phyloP scores from a whole-genome alignment of 1,139 yeast genomes.

The Kodamaea alishanica region DNA sequence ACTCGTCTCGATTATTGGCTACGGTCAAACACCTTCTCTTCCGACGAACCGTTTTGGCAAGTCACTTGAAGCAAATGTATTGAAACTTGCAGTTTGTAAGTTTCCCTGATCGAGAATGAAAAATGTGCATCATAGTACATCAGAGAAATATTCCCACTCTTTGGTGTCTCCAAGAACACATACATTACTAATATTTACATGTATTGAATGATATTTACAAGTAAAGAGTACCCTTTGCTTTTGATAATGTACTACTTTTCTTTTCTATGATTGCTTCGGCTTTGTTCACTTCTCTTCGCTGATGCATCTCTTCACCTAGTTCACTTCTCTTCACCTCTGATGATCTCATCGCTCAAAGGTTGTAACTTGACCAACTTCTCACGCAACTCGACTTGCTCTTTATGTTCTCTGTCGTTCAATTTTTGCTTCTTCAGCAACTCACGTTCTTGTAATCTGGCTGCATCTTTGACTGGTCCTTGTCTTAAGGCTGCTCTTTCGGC shows the following conservation, averaged over 20 bases:
- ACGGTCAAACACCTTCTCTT: constrained; percentile 35
- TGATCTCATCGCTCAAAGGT: constrained; percentile 48
- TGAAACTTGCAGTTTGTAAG: constrained; percentile 7
- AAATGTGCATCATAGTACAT: constrained; percentile 52
- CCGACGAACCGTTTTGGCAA: constrained; percentile 45
- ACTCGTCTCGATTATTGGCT: constrained; percentile 10
- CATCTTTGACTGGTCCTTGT: constrained; percentile 80
- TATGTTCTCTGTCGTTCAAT: constrained; percentile 70
- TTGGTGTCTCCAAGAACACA: constrained; percentile 56
- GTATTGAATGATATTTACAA: not conserved
- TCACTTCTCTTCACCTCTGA: constrained; percentile 27
- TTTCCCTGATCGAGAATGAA: constrained; percentile 12
- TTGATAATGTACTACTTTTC: constrained; percentile 1
- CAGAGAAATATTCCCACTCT: constrained; percentile 29
- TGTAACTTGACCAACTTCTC: constrained; percentile 63
- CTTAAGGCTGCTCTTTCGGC: constrained; percentile 65
- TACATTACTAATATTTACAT: constrained; percentile 21
- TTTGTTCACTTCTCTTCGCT: not conserved
- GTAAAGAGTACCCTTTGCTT: not conserved
- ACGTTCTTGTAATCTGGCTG: constrained; percentile 45
- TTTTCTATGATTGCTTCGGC: constrained; percentile 1
- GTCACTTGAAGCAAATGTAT: constrained; percentile 35
- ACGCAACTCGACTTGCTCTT: constrained; percentile 64
- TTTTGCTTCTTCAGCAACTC: constrained; percentile 35
- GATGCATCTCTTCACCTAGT: not conserved